Evolutionary conservation across 2,329 filamentous ascomycete genomes (phyloP).

Genomic region (Cercospora berteroae): DNA sequence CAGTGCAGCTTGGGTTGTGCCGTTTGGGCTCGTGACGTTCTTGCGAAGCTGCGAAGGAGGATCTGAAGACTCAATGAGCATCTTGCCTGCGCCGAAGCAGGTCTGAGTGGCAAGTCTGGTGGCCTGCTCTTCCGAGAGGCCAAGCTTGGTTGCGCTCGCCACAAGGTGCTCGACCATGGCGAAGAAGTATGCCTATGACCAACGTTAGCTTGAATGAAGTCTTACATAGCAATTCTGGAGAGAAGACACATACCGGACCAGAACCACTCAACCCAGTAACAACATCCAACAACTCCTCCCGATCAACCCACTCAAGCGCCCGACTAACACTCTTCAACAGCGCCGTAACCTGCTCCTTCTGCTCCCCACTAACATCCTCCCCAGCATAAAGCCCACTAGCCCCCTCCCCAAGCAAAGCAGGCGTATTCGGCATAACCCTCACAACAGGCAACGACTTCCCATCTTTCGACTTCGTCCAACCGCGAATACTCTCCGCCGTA

Average conservation of each 20-base stretch:
- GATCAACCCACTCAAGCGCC: conserved; percentile 31
- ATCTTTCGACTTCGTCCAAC: conserved; percentile 26
- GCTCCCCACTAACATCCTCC: conserved; percentile 24
- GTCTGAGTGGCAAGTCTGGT: conserved; percentile 31
- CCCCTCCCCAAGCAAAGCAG: conserved; percentile 31
- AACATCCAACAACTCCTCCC: conserved; percentile 31
- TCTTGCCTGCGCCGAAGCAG: conserved; percentile 32
- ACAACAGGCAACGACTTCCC: conserved; percentile 28
- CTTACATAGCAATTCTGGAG: background rate
- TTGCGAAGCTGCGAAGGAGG: conserved; percentile 30
- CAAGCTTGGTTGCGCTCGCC: conserved; percentile 28
- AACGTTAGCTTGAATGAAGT: background rate
- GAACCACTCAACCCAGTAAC: conserved; percentile 32
- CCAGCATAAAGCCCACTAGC: conserved; percentile 31
- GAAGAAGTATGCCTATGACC: conserved; percentile 17
- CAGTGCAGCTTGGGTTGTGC: conserved; percentile 31
- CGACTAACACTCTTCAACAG: conserved; percentile 29
- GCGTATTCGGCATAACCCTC: conserved; percentile 33
- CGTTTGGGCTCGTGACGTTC: conserved; percentile 34
- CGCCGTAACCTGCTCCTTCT: conserved; percentile 26
- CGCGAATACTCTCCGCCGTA: conserved; percentile 24
- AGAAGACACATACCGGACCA: conserved; percentile 26
- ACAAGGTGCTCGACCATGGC: conserved; percentile 34
- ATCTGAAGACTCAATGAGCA: conserved; percentile 30
- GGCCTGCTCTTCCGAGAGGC: conserved; percentile 30